Percentiles rank a stretch among this genome's conserved stretches.
Evolutionary conservation across 108 stramenopile species (phyloP).

Genomic region (Bacterosira constricta): DNA sequence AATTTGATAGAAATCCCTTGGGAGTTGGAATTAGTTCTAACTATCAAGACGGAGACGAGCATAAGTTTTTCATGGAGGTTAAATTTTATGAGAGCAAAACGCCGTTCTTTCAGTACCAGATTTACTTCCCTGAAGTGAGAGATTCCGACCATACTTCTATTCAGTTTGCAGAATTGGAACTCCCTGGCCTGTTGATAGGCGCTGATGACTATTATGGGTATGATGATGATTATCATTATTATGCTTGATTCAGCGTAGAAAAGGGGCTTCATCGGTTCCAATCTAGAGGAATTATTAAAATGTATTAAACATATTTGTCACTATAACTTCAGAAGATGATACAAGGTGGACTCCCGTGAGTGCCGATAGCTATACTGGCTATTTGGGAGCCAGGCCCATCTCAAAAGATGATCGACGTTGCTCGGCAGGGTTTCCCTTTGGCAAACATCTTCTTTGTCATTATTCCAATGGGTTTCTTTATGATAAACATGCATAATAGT

Average conservation of each 20-base stretch:
- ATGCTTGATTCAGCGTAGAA: too few relatives aligned
- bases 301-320: too few relatives aligned
- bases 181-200: constrained; percentile 3
- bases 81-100: not conserved
- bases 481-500: too few relatives aligned
- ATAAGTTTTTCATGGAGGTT: constrained; percentile 11
- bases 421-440: not conserved
- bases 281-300: too few relatives aligned
- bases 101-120: constrained; percentile 14
- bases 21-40: not conserved
- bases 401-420: not conserved
- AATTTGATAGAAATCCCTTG: not conserved
- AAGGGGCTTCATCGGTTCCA: too few relatives aligned
- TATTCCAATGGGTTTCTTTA: constrained; percentile 3
- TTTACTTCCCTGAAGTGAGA: constrained; percentile 1
- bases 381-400: not conserved
- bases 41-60: constrained; percentile 7
- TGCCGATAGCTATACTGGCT: not conserved
- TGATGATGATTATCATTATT: too few relatives aligned
- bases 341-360: not conserved
- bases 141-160: not conserved
- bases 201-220: too few relatives aligned
- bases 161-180: constrained; percentile 9
- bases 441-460: constrained; percentile 9
- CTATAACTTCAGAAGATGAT: not conserved